Evolutionary conservation across 805 yeast species (phyloP), one percentile per base, ranked within the genome.

Genomic region (Ogataea pini): DNA sequence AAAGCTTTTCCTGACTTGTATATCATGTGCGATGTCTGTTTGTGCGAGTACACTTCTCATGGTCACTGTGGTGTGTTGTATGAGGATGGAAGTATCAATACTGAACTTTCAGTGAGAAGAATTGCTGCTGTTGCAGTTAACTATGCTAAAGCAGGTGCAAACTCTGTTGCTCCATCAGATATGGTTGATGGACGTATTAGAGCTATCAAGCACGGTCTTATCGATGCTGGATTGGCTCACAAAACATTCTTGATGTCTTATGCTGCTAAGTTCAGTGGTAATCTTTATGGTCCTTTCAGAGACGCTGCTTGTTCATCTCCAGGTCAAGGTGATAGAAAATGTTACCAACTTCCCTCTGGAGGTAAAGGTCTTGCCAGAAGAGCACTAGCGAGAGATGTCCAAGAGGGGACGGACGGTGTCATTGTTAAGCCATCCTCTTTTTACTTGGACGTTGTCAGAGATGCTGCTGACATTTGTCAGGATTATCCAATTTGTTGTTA

Each of bases 271-370:
- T 94, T 94, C 65, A 76, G 88, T 50, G 97, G 98, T 29, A 80
- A 82, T 54, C 73, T 94, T 42, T 94, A 94, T 65, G 99, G 99
- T 1, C 99, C 99, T 4, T 94, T 94, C 76, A 79, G 99, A 67
- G 99, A 94, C 60, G 97, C 97, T 38, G 99, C 98, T 3, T 94
- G 95, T 31, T 86, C 96, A 44, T 76, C 84, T 3, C 98, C 99
- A 8, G 78, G 88, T 17, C 76, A 80, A 50, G 99, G 99, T 46
- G 97, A 94, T 68, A 81, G 99, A 65, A 87, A 84, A 65, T 80
- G 89, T 55, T 94, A 94, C 69, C 99, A 94, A 72, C 76, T 94
- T 50, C 99, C 99, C 8, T 78, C 91, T 3, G 95, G 90, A 16
- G 97, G 96, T 20, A 79, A 87, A 41, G 99, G 99, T 0, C 76